Evolutionary conservation across 2,329 filamentous ascomycete genomes (phyloP), one percentile per base, ranked within the genome.

Genomic region (Aspergillus hortae): DNA sequence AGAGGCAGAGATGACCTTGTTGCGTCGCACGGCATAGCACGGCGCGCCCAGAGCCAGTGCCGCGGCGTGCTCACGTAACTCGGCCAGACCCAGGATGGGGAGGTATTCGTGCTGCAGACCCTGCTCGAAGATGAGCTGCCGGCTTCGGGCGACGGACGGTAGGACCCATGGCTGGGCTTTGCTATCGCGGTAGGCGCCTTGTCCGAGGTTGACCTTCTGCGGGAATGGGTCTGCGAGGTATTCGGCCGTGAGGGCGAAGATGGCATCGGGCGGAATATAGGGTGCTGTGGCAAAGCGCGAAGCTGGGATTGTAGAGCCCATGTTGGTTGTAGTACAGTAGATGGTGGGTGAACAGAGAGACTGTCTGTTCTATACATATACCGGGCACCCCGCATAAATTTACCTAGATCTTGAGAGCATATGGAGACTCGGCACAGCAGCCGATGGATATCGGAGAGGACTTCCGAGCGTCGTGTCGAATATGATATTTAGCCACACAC

Each of bases 121-220:
- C 64, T 90, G 88, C 74, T 95, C 88, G 3, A 56, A 21, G 2
- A 65, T 32, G 3, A 44, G 35, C 11, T 58, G 47, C 2, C 61
- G 57, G 4, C 56, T 55, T 9, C 56, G 50, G 0, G 95, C 90
- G 63, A 96, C 92, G 4, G 95, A 90, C 15, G 92, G 90, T 55
- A 96, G 76, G 52, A 96, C 85, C 92, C 92, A 97, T 2, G 92
- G 92, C 75, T 95, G 94, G 56, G 90, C 92, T 68, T 89, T 86
- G 74, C 96, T 81, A 67, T 94, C 91, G 69, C 92, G 82, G 75
- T 97, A 97, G 48, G 92, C 92, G 59, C 92, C 92, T 75, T 96
- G 81, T 69, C 92, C 91, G 70, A 97, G 76, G 73, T 97, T 92
- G 60, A 97, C 88, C 77, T 97, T 97, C 70, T 88, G 81, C 43